Evolutionary conservation across 2,329 filamentous ascomycete genomes (phyloP).

Genomic region (Arthrocladium fulminans): DNA sequence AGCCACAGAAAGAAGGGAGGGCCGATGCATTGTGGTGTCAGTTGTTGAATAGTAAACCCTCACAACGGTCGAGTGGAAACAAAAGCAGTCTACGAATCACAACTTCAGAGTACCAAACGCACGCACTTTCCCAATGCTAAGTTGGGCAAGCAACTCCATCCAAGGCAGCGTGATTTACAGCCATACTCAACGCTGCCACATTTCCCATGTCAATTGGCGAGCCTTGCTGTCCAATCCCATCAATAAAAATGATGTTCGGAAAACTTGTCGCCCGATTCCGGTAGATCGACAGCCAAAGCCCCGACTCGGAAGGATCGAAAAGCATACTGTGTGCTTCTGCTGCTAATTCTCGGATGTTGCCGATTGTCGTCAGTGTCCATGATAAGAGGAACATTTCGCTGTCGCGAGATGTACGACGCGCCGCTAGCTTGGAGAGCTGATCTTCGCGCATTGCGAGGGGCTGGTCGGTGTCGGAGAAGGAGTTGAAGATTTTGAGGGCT

Average conservation of each 20-base stretch:
- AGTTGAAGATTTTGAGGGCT: slow-evolving; percentile 30
- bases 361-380: slow-evolving; percentile 17
- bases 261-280: slow-evolving; percentile 10
- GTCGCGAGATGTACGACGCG: slow-evolving; percentile 7
- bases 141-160: slow-evolving; percentile 1
- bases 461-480: slow-evolving; percentile 28
- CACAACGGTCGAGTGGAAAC: no score
- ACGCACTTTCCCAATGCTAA: neutral
- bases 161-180: slow-evolving; percentile 10
- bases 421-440: slow-evolving; percentile 29
- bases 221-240: slow-evolving; percentile 3
- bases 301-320: slow-evolving; percentile 2
- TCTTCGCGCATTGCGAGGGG: slow-evolving; percentile 28
- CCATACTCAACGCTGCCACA: slow-evolving; percentile 11
- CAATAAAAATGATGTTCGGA: slow-evolving; percentile 9
- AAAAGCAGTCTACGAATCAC: no score
- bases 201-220: neutral
- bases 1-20: no score
- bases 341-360: neutral
- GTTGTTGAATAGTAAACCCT: no score
- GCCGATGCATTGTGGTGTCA: no score
- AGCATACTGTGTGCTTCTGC: neutral
- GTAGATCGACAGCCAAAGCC: slow-evolving; percentile 11
- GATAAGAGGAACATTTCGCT: slow-evolving; percentile 15
- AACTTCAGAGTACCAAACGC: no score